Evolutionary conservation across 352 stramenopile species (phyloP).

Genomic region (Globisporangium sylvaticum): DNA sequence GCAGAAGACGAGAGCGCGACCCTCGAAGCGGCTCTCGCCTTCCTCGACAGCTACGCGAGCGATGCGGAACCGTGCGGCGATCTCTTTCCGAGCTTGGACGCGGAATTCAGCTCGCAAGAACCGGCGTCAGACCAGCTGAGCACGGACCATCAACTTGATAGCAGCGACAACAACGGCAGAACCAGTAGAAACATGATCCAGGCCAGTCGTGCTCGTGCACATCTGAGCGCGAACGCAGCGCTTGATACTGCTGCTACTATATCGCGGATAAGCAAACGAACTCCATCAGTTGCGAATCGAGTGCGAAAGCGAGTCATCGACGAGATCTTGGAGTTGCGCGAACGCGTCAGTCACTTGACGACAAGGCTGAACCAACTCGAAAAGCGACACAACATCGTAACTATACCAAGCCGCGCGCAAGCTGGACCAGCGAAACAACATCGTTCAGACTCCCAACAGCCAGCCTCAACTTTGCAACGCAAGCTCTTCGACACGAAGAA

Average conservation of each 20-base stretch:
- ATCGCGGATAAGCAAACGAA: background rate
- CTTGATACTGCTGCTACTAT: too few species aligned
- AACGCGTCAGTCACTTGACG: background rate
- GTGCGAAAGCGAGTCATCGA: background rate
- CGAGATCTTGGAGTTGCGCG: background rate
- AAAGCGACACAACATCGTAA: background rate
- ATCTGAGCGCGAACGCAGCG: too few species aligned
- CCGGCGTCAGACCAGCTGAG: too few species aligned
- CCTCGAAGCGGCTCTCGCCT: constrained; percentile 19
- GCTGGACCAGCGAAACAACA: constrained; percentile 1
- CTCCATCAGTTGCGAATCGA: background rate
- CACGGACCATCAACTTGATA: too few species aligned
- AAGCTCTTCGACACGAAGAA: background rate
- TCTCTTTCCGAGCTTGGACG: background rate
- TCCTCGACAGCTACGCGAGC: constrained; percentile 17
- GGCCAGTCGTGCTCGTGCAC: too few species aligned
- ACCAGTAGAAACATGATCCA: too few species aligned
- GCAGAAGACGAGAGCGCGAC: constrained; percentile 15
- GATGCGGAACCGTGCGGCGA: background rate
- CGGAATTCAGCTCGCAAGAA: background rate
- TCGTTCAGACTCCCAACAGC: too few species aligned
- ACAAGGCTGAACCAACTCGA: background rate
- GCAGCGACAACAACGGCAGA: too few species aligned
- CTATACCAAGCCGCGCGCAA: constrained; percentile 1
- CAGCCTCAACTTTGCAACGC: background rate